Evolutionary conservation across 2,329 filamentous ascomycete genomes (phyloP).

Genomic region (Cercospora canescens): DNA sequence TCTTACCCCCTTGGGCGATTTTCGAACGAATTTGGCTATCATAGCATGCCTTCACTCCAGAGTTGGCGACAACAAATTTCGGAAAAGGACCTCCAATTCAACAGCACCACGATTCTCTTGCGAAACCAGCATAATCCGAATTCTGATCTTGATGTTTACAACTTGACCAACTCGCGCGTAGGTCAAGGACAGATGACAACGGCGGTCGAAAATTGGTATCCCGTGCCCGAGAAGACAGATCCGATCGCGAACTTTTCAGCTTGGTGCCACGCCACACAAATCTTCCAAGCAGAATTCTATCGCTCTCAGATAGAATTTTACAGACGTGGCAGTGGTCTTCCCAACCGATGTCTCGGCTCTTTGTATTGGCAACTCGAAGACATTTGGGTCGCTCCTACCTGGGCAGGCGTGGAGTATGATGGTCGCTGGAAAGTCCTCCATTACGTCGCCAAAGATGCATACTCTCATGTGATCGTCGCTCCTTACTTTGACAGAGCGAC

Average conservation of each 20-base stretch:
- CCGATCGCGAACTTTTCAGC: constrained; percentile 59
- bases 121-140: constrained; percentile 62
- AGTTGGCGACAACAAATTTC: constrained; percentile 58
- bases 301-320: constrained; percentile 63
- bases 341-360: constrained; percentile 59
- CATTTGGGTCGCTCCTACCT: constrained; percentile 60
- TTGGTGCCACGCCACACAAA: constrained; percentile 63
- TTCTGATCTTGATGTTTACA: constrained; percentile 49
- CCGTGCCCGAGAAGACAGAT: constrained; percentile 55
- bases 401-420: constrained; percentile 64
- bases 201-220: constrained; percentile 58
- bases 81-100: constrained; percentile 56
- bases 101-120: constrained; percentile 56
- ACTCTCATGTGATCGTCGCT: constrained; percentile 59
- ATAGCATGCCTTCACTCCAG: constrained; percentile 62
- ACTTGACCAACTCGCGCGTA: constrained; percentile 44
- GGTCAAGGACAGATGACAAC: constrained; percentile 61
- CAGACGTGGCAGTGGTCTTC: constrained; percentile 57
- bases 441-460: constrained; percentile 59
- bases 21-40: constrained; percentile 64
- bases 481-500: constrained; percentile 56
- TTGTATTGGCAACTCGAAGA: constrained; percentile 68
- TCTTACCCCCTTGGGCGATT: constrained; percentile 61
- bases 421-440: constrained; percentile 65
- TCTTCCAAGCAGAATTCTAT: constrained; percentile 66